Base-by-base conservation (phyloP, 345 rosid species). In the Psidium friedrichsthalianum region DNA sequence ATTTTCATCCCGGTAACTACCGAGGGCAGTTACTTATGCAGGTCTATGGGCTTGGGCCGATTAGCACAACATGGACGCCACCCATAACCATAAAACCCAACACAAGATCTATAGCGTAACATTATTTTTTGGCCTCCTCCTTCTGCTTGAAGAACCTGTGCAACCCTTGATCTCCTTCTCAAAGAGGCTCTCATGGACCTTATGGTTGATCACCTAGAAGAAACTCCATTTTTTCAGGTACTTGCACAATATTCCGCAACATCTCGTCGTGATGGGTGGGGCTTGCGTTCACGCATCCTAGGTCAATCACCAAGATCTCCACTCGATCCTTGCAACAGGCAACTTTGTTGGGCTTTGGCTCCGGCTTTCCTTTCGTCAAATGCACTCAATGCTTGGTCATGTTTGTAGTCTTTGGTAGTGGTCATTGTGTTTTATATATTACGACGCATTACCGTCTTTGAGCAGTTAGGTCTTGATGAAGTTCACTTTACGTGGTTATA, bases 271-370 rank as follows among this genome's bases (percentile, higher is more conserved):
- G 89, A 24, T 11, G 11, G 25, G 11, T n/a, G 24, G 55, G 83
- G 55, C 85, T 84, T 8, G 51, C 53, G 8, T 83, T 86, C 29
- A 27, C 51, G 2, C 74, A 84, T 25, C 82, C 32, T 29, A 90
- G 92, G 85, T 91, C 89, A 24, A 93, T 90, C 11, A 88, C 85
- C 1, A 92, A 93, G 82, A 93, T 86, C 5, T 88, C 76, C 80
- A 4, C 47, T 6, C 29, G 51, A 22, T 53, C 32, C 44, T 84
- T 5, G 29, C 15, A 2, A 57, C 51, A 13, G n/a, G 22, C 29
- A 13, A 52, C 3, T 13, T 55, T 16, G 82, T 82, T 74, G 0
- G 76, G 82, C 88, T 80, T 85, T 82, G n/a, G 85, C 88, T 21
- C 87, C 88, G 5, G 56, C 49, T 55, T 74, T 84, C 12, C 40